Evolutionary conservation across 1,284 basidiomycete species (phyloP).

Genomic region (Pseudozyma hubeiensis): DNA sequence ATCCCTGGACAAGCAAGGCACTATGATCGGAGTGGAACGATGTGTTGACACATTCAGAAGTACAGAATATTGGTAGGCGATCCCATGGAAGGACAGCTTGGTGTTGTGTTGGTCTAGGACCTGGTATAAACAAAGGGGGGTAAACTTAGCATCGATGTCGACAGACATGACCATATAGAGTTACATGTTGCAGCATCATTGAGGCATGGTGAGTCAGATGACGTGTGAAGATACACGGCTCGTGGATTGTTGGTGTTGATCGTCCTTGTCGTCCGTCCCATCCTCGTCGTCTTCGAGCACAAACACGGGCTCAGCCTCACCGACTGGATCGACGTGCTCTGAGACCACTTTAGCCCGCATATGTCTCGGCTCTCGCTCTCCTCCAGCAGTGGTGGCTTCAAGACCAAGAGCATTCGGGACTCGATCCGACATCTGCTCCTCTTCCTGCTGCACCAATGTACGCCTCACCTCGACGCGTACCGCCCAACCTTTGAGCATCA

Average conservation of each 20-base stretch:
- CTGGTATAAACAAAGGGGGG: slow-evolving; percentile 10
- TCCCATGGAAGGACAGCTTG: no score
- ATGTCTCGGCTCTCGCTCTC: slow-evolving; percentile 19
- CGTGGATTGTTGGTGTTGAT: background rate
- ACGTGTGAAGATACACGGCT: no score
- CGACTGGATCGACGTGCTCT: background rate
- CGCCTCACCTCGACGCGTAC: slow-evolving; percentile 44
- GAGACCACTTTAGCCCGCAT: slow-evolving; percentile 29
- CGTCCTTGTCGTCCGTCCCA: slow-evolving; percentile 17
- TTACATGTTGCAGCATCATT: background rate
- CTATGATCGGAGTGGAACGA: no score
- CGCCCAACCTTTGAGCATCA: slow-evolving; percentile 65
- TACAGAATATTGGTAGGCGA: no score
- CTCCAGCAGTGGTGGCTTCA: slow-evolving; percentile 2
- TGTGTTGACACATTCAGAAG: no score
- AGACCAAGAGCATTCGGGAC: slow-evolving; percentile 15
- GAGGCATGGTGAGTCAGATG: background rate
- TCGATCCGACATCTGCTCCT: background rate
- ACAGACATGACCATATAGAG: no score
- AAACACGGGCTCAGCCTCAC: slow-evolving; percentile 30
- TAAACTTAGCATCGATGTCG: no score
- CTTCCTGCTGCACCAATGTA: background rate
- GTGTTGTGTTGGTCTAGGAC: slow-evolving; percentile 6
- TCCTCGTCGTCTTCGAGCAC: slow-evolving; percentile 48
- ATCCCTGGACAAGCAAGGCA: no score